phyloP scores from a whole-genome alignment of 148 eudicot species.

The Cornus kousa region DNA sequence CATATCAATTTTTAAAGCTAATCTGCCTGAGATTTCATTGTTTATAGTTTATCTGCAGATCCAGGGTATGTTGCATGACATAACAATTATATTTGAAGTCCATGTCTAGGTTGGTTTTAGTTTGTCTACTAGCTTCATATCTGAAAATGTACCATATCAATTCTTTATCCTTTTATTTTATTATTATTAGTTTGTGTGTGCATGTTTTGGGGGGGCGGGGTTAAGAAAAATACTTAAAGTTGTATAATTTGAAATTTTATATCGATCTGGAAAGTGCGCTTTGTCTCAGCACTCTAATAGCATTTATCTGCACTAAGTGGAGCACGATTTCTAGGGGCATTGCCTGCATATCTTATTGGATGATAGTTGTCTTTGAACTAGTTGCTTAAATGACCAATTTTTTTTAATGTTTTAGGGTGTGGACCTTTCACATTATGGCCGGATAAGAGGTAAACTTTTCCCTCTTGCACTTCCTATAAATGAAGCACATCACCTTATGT shows the following conservation, averaged over 20 bases:
- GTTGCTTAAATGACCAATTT: not conserved
- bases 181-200: not conserved
- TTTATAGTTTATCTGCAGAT: not conserved
- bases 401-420: slow-evolving; percentile 39
- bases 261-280: not conserved
- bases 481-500: not conserved
- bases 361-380: not conserved
- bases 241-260: not conserved
- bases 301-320: not conserved
- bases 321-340: not conserved
- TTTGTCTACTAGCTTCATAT: not conserved
- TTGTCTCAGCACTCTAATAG: not conserved
- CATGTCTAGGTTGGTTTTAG: not conserved
- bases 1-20: not conserved
- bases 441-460: slow-evolving; percentile 55
- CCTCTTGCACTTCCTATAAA: not conserved
- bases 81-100: not conserved
- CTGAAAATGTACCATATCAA: not conserved
- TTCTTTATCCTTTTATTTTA: not conserved
- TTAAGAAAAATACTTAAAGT: too few relatives aligned
- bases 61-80: not conserved
- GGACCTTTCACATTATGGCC: slow-evolving; percentile 68
- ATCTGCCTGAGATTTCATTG: not conserved
- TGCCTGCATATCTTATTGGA: not conserved
- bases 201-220: not conserved